phyloP scores from a whole-genome alignment of 2,329 filamentous ascomycete species.

The Pseudogymnoascus sp. region DNA sequence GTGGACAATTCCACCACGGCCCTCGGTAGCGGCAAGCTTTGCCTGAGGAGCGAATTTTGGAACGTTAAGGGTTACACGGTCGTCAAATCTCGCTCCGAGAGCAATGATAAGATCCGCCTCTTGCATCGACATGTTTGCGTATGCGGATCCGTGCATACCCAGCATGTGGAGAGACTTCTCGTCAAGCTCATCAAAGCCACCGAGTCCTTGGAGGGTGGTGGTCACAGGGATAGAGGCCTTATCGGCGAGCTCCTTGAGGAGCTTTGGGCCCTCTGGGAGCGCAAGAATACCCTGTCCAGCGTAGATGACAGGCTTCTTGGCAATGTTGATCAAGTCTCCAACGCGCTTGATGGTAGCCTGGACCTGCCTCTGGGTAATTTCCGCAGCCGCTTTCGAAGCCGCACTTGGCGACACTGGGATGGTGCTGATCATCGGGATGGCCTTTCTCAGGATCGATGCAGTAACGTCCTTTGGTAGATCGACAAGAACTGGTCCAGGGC shows the following conservation, averaged over 20 bases:
- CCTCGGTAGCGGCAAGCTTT: conserved; percentile 74
- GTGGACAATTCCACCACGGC: conserved; percentile 88
- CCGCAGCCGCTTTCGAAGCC: conserved; percentile 72
- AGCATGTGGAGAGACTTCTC: conserved; percentile 96
- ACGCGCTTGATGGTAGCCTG: conserved; percentile 67
- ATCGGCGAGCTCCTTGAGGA: conserved; percentile 80
- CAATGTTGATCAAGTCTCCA: conserved; percentile 72
- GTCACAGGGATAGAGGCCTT: conserved; percentile 91
- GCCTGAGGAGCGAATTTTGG: conserved; percentile 84
- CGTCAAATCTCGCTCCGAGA: conserved; percentile 88
- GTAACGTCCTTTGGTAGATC: conserved; percentile 97
- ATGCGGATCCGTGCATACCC: conserved; percentile 95
- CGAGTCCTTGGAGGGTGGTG: conserved; percentile 88
- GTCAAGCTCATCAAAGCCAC: conserved; percentile 86
- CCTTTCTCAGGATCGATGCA: conserved; percentile 69
- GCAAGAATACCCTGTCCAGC: conserved; percentile 85
- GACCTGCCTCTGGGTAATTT: conserved; percentile 65
- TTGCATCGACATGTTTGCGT: conserved; percentile 97
- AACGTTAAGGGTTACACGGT: conserved; percentile 79
- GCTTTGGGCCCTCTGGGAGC: conserved; percentile 66
- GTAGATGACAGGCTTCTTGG: conserved; percentile 93
- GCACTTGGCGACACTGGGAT: conserved; percentile 73
- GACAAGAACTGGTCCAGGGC: conserved; percentile 89
- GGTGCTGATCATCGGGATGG: conserved; percentile 61
- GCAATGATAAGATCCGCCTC: conserved; percentile 94